Base-by-base conservation (phyloP, 116 monocot genomes). In the Trichopus zeylanicus region DNA sequence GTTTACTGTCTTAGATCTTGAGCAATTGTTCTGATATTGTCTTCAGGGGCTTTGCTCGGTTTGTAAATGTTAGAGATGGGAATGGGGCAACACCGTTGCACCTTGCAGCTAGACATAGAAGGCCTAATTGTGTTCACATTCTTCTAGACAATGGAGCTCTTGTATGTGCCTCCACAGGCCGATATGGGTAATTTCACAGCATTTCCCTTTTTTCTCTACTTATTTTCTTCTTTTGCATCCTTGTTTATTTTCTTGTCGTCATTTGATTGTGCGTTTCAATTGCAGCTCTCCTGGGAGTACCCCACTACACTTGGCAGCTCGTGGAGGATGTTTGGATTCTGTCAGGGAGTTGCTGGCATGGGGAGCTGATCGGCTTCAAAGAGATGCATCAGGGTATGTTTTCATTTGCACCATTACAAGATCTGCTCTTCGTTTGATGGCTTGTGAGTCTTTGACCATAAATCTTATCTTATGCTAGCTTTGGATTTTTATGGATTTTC, bases 271-370 rank as follows among this genome's bases (percentile, higher is more conserved):
- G n/a, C n/a, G n/a, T n/a, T n/a, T n/a, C n/a, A n/a, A n/a, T n/a
- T n/a, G n/a, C n/a, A n/a, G 81, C 90, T 90, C 67, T 39, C 90
- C 90, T 1, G 95, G 95, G 34, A 95, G 90, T 70, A 87, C 90
- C 5, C 79, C 90, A 3, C 72, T 95, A 23, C 95, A 95, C 57
- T 68, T 90, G 68, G 95, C 95, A 18, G 90, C 95, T 48, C 86
- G 76, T 2, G 74, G 84, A 11, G 95, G 95, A 27, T 83, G 69
- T 62, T 48, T 95, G 67, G 90, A 90, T 29, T 90, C 77, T 56
- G 68, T 95, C 35, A 74, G 95, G 13, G 72, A 83, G 51, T 74
- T 90, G 73, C 87, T 95, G 2, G 81, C 90, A 26, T 90, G 90
- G 95, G 95, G 95, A 21, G 95, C 87, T 29, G 86, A 95, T 75